Evolutionary conservation across 768 basidiomycete species (phyloP).

Genomic region (Mrakia frigida): DNA sequence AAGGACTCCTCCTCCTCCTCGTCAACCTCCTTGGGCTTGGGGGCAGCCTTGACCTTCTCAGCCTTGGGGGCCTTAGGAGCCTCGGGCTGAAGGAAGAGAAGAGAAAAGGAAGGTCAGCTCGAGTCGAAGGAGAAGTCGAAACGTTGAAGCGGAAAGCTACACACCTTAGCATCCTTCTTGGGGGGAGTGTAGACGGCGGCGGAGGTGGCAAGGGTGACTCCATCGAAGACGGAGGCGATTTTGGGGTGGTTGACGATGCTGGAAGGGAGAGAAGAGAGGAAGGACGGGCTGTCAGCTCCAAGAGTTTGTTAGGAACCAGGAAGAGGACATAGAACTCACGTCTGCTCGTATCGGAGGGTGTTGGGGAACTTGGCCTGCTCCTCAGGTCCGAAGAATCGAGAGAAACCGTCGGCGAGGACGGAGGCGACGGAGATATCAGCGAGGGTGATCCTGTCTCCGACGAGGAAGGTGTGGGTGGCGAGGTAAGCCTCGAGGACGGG

Average conservation of each 20-base stretch:
- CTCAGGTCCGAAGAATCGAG: constrained; percentile 31
- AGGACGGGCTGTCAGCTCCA: too few species aligned
- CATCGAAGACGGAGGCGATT: constrained; percentile 62
- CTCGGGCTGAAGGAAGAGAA: constrained; percentile 42
- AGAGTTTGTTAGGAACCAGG: not conserved
- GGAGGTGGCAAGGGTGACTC: constrained; percentile 56
- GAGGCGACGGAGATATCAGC: constrained; percentile 74
- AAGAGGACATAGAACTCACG: constrained; percentile 43
- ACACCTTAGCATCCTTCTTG: constrained; percentile 45
- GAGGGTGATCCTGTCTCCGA: constrained; percentile 87
- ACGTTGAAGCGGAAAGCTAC: not conserved
- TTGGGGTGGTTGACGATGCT: constrained; percentile 71
- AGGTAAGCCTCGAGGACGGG: constrained; percentile 69
- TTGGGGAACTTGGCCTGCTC: constrained; percentile 56
- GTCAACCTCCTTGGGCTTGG: constrained; percentile 48
- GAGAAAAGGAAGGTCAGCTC: constrained; percentile 4
- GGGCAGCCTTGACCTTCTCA: constrained; percentile 47
- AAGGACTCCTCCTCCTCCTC: constrained; percentile 74
- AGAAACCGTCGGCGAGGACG: constrained; percentile 48
- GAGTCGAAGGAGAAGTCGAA: not conserved
- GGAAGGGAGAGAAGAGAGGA: constrained; percentile 12
- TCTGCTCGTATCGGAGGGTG: constrained; percentile 77
- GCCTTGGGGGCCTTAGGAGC: constrained; percentile 37
- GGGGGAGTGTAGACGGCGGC: constrained; percentile 62
- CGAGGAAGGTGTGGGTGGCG: constrained; percentile 75